Percentiles rank a stretch among this genome's conserved stretches.
Evolutionary conservation across 2,329 filamentous ascomycete species (phyloP).

Genomic region (Tetracladium maxilliforme): DNA sequence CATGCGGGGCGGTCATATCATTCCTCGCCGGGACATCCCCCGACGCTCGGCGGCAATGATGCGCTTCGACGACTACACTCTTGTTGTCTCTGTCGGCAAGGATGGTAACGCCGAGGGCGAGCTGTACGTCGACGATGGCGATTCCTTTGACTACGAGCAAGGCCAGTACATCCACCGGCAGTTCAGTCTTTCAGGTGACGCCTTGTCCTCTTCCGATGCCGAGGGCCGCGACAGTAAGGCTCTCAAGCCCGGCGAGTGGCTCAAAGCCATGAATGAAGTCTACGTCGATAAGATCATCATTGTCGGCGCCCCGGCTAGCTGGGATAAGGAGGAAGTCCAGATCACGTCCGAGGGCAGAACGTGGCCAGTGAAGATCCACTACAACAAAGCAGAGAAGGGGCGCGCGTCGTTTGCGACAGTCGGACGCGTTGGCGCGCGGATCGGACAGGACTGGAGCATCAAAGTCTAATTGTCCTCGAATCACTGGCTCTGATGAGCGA

Average conservation of each 20-base stretch:
- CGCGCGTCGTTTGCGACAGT: conserved; percentile 50
- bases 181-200: conserved; percentile 35
- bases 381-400: conserved; percentile 30
- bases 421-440: conserved; percentile 43
- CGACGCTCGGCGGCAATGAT: conserved; percentile 77
- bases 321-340: conserved; percentile 48
- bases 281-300: conserved; percentile 73
- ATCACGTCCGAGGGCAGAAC: conserved; percentile 36
- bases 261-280: conserved; percentile 67
- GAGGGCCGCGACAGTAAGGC: too few species aligned
- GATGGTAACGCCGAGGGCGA: conserved; percentile 63
- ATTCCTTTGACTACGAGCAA: conserved; percentile 74
- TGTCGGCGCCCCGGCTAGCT: conserved; percentile 61
- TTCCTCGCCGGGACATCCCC: conserved; percentile 78
- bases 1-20: conserved; percentile 86
- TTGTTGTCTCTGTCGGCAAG: conserved; percentile 60
- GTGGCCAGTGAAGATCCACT: conserved; percentile 46
- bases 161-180: conserved; percentile 79
- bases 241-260: conserved; percentile 45
- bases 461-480: conserved; percentile 9
- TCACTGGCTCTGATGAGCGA: background rate
- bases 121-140: conserved; percentile 85
- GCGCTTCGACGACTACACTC: conserved; percentile 89
- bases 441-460: conserved; percentile 45
- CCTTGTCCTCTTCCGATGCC: conserved; percentile 56